Evolutionary conservation across 108 stramenopile species (phyloP).

Genomic region (Aureococcus anophagefferens): DNA sequence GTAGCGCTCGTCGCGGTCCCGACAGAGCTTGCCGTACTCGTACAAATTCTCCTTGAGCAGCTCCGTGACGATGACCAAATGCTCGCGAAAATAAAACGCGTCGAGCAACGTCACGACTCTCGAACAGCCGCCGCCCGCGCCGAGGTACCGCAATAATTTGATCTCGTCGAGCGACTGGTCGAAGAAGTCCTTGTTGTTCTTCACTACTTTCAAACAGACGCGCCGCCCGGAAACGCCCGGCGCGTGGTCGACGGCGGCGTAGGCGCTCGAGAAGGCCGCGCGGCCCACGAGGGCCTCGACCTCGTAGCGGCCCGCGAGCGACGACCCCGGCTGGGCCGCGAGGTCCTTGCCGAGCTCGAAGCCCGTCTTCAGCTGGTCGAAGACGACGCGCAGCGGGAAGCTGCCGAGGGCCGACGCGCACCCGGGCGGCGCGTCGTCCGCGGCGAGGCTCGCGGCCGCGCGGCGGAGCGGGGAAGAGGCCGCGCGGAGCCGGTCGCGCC

Average conservation of each 20-base stretch:
- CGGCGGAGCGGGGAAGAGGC: no score
- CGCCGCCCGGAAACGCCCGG: neutral
- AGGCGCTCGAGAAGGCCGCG: slow-evolving; percentile 88
- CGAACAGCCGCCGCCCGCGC: slow-evolving; percentile 49
- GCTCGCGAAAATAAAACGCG: slow-evolving; percentile 93
- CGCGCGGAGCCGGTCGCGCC: no score
- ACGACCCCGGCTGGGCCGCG: slow-evolving; percentile 4
- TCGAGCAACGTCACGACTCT: slow-evolving; percentile 79
- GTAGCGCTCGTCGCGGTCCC: no score
- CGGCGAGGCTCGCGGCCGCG: no score
- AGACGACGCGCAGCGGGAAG: slow-evolving; percentile 22
- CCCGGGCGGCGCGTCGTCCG: neutral
- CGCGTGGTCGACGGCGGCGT: slow-evolving; percentile 65
- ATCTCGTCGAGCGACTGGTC: slow-evolving; percentile 97
- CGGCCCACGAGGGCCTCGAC: slow-evolving; percentile 79
- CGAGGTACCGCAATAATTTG: slow-evolving; percentile 77
- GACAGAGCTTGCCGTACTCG: slow-evolving; percentile 80
- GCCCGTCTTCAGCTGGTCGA: slow-evolving; percentile 25
- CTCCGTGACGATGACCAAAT: slow-evolving; percentile 92
- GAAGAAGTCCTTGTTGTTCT: slow-evolving; percentile 98
- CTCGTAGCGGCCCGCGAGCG: slow-evolving; percentile 77
- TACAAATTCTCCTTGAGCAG: slow-evolving; percentile 90
- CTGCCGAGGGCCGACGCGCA: slow-evolving; percentile 1
- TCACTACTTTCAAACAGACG: slow-evolving; percentile 92
- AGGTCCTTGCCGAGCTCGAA: slow-evolving; percentile 32